Percentiles rank a stretch among this genome's conserved stretches.
These are phyloP conservation scores for Rubia yunnanensis DNA, from an alignment of 257 asterid genomes.

Conservation along the genomic window DNA sequence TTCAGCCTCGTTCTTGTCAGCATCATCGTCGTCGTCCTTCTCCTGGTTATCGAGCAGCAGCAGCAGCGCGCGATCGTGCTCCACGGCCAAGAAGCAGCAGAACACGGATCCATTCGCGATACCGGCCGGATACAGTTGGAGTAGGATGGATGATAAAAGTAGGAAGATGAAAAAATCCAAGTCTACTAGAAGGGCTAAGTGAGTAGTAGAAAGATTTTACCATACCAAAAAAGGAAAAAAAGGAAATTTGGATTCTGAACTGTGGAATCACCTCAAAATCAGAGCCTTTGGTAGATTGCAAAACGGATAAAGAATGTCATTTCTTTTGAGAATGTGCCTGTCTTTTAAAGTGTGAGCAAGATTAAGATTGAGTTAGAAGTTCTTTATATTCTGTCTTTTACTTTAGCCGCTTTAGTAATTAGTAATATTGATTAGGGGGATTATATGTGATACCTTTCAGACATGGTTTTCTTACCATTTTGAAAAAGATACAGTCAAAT, in stretches of 20 bases:
- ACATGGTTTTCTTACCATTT: not conserved
- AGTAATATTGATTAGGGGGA: not conserved
- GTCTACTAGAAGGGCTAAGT: constrained; percentile 42
- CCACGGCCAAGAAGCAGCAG: constrained; percentile 27
- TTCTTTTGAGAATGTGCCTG: constrained; percentile 3
- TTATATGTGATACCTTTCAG: not conserved
- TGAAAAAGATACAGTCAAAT: not conserved
- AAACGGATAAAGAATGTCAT: not conserved
- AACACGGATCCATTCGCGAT: constrained; percentile 60
- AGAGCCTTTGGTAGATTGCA: not conserved
- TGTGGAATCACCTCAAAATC: not conserved
- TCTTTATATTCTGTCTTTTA: not conserved
- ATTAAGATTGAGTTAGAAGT: not conserved
- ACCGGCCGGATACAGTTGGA: constrained; percentile 65
- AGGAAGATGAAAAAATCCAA: constrained; percentile 52
- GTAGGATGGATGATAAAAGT: constrained; percentile 52
- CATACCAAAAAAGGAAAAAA: not conserved
- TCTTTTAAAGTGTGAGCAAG: not conserved
- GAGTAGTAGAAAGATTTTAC: constrained; percentile 21
- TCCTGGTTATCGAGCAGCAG: constrained; percentile 23
- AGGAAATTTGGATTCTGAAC: not conserved
- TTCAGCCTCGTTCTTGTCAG: constrained; percentile 32
- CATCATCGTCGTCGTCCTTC: constrained; percentile 10
- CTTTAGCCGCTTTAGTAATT: not conserved
- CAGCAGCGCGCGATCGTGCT: constrained; percentile 21